Evolutionary conservation across 2,329 filamentous ascomycete genomes (phyloP).

Genomic region (Lecanoromycetidae sp.): DNA sequence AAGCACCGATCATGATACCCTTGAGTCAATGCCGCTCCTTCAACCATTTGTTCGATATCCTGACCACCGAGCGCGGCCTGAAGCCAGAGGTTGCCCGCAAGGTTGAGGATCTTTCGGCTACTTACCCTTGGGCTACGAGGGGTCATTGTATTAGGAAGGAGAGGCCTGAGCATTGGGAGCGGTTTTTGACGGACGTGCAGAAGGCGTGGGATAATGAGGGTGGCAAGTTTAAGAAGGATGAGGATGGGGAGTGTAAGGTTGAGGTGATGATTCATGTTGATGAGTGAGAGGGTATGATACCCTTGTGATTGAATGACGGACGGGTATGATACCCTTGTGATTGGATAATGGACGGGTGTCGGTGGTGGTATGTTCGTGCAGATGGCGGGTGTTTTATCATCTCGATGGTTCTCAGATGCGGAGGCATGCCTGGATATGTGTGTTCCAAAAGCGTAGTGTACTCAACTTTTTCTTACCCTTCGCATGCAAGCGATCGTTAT

Average conservation of each 20-base stretch:
- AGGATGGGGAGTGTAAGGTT: conserved; percentile 6
- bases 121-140: background rate
- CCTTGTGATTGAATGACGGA: too few species aligned
- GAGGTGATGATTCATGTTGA: conserved; percentile 8
- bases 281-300: background rate
- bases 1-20: background rate
- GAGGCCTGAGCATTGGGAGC: background rate
- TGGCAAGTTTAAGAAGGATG: background rate
- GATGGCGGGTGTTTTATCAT: too few species aligned
- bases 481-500: too few species aligned
- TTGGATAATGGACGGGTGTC: too few species aligned
- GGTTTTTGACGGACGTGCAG: conserved; percentile 3
- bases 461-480: too few species aligned
- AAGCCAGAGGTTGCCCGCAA: background rate
- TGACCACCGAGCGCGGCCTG: conserved; percentile 2
- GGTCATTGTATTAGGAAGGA: background rate
- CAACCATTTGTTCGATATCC: background rate
- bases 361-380: too few species aligned
- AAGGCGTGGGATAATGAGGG: conserved; percentile 18
- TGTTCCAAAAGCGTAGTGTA: too few species aligned
- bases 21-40: background rate
- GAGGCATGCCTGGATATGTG: too few species aligned
- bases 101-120: background rate
- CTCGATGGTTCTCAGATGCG: too few species aligned
- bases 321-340: too few species aligned